Base-by-base conservation (phyloP, 2,329 filamentous ascomycete genomes). In the Cercospora zeina region DNA sequence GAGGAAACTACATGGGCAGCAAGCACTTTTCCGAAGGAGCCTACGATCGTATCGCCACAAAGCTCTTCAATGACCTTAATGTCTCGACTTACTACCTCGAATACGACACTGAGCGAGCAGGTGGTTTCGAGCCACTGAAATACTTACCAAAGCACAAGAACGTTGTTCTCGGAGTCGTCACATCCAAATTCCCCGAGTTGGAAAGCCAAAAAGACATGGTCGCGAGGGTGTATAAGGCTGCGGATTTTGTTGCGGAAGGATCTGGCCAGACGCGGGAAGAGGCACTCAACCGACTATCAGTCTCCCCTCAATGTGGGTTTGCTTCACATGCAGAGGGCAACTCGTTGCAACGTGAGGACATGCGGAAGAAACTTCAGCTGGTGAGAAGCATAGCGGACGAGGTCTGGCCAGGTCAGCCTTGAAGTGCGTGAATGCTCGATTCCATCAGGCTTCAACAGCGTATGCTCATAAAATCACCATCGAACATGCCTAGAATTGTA, bases 251-350 rank as follows among this genome's bases (percentile, higher is more conserved):
- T 27, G 88, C 88, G 0, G 81, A 88, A 75, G 89, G 89, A 0
- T 86, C 82, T 58, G 83, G 83, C 9, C 58, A 67, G 54, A 84
- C 79, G 1, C 79, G 81, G 50, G 83, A 90, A 73, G 84, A 91
- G 73, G 88, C 88, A 0, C 78, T 93, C 11, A 82, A 88, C 75
- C 84, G 87, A 68, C 78, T 92, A 53, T 82, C 82, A 59, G 82
- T 90, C 16, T 89, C 85, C 71, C 88, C 89, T 0, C 88, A 91
- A 62, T 75, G 73, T 63, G 72, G 73, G 1, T 75, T 74, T 74
- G 89, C 88, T 36, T 90, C 86, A 36, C 89, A 93, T 73, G 85
- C 88, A 68, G 86, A 83, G 69, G 89, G 89, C 0, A 91, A 93
- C 72, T 82, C 85, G 13, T 31, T 68, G 54, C 58, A 51, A 9